phyloP scores from a whole-genome alignment of 108 stramenopile genomes.

The Fragilariopsis cylindrus region DNA sequence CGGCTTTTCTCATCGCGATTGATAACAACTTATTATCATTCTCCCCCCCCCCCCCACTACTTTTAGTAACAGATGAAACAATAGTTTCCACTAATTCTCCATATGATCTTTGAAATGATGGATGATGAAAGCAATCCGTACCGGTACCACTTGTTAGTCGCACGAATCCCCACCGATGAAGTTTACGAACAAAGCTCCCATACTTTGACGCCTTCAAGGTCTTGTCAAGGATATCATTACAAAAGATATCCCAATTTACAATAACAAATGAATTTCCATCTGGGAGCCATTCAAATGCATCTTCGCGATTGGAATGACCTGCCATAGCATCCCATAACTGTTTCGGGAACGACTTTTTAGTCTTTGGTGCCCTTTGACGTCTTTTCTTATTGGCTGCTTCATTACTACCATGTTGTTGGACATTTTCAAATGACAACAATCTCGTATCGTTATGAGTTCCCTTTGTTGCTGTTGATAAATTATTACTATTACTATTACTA shows the following conservation, averaged over 20 bases:
- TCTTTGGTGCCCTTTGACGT: no score
- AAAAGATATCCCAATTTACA: constrained; percentile 42
- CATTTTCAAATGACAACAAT: no score
- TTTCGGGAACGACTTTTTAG: not conserved
- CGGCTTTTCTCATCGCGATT: no score
- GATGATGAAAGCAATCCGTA: constrained; percentile 65
- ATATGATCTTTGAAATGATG: constrained; percentile 41
- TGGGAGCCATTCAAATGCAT: constrained; percentile 54
- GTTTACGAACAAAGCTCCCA: constrained; percentile 55
- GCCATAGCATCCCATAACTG: constrained; percentile 2
- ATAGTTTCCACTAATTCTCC: constrained; percentile 41
- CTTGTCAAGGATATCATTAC: constrained; percentile 33
- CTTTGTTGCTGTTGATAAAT: no score
- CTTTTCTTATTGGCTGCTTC: no score
- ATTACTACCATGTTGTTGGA: no score
- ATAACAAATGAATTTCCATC: constrained; percentile 67
- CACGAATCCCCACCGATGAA: constrained; percentile 70
- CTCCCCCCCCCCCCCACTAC: not conserved
- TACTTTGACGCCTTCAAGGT: constrained; percentile 54
- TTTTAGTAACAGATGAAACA: not conserved
- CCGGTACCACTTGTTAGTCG: constrained; percentile 57
- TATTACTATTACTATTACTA: no score
- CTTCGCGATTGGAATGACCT: not conserved
- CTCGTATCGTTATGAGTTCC: no score
- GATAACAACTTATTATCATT: no score